Base-by-base conservation (phyloP, 2,329 filamentous ascomycete species). In the Fusarium albidum region DNA sequence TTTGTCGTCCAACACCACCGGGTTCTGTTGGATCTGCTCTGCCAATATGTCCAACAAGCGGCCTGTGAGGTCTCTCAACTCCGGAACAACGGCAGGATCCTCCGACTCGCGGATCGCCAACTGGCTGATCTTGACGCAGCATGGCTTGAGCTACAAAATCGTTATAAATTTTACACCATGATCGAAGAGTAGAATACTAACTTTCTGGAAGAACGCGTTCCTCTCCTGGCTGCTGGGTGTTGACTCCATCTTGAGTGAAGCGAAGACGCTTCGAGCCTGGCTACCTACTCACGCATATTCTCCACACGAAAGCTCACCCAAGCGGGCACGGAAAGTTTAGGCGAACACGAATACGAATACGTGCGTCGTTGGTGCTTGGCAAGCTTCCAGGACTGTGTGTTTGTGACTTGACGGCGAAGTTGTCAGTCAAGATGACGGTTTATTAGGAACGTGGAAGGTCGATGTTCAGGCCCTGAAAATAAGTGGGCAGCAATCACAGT, bases 1-100 rank as follows among this genome's bases (percentile, higher is more conserved):
- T 70, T 92, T 94, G 45, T 87, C 82, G 70, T 97, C 91, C 14
- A 98, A 72, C 1, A 77, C 75, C 3, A 76, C 69, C 3, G 77
- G 71, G 58, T 84, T 78, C 18, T 66, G 67, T 34, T 70, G 66
- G 25, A 76, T 64, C 64, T 80, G 80, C 27, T 69, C 68, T 37
- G 77, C 68, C 5, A 87, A 71, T n/a, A 83, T 70, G 17, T 60
- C 58, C 26, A 78, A 71, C 3, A 87, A 70, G 51, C 79, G 73
- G 18, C 72, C 69, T 3, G 76, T 77, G 21, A 83, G 75, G 8
- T 74, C 68, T 21, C 76, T 69, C 38, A 88, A 71, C 47, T 79
- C 73, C 47, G 74, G 78, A 5, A 75, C 70, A 34, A 70, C 71
- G 15, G 71, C 69, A 25, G 74, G 68, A 41, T 74, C 77, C 44